phyloP scores from a whole-genome alignment of 2,329 filamentous ascomycete genomes.

The Exophiala mesophila region DNA sequence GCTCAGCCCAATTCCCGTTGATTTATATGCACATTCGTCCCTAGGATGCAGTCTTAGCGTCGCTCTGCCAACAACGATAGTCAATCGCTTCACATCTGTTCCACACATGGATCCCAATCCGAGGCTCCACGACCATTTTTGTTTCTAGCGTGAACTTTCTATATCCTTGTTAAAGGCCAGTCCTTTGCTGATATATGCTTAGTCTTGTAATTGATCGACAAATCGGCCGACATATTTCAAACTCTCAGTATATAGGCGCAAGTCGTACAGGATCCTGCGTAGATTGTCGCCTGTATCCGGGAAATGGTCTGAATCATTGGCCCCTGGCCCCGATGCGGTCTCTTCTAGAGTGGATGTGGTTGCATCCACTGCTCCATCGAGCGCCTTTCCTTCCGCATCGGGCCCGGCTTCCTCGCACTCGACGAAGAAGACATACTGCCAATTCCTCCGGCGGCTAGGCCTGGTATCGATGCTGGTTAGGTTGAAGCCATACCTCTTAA shows the following conservation, averaged over 20 bases:
- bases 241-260: slow-evolving; percentile 35
- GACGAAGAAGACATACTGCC: slow-evolving; percentile 93
- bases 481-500: slow-evolving; percentile 68
- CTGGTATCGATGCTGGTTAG: slow-evolving; percentile 86
- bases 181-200: not conserved
- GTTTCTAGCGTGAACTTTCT: too few relatives aligned
- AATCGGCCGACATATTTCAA: slow-evolving; percentile 30
- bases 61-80: too few relatives aligned
- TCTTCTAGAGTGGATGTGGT: too few relatives aligned
- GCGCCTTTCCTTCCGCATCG: not conserved
- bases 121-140: not conserved
- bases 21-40: too few relatives aligned
- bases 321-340: not conserved
- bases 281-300: slow-evolving; percentile 30
- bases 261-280: slow-evolving; percentile 30
- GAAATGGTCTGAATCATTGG: not conserved
- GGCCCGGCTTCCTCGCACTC: slow-evolving; percentile 61
- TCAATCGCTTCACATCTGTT: not conserved
- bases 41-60: too few relatives aligned
- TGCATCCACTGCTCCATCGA: not conserved
- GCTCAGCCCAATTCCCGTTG: too few relatives aligned
- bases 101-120: not conserved
- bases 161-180: not conserved
- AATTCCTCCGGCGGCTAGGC: slow-evolving; percentile 49
- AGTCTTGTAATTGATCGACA: slow-evolving; percentile 15